Percentiles rank a stretch among this genome's conserved stretches.
These are phyloP conservation scores for Kazachstania africana DNA, from an alignment of 805 yeast species.

Conservation along the genomic window DNA sequence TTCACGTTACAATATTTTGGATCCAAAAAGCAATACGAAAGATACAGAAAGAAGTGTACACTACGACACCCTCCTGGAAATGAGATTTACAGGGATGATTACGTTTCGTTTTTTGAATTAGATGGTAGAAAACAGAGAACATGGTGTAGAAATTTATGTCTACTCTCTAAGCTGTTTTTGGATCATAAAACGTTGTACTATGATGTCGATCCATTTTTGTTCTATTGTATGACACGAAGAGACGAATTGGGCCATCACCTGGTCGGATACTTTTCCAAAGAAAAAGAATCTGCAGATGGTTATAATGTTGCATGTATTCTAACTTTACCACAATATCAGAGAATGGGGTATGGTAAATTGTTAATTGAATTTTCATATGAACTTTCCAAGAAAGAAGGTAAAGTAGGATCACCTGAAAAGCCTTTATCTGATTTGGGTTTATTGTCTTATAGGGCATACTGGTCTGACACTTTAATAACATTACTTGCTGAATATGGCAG, in stretches of 20 bases:
- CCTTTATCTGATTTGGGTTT: constrained; percentile 92
- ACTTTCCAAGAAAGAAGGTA: constrained; percentile 75
- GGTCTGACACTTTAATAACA: constrained; percentile 84
- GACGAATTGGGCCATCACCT: constrained; percentile 90
- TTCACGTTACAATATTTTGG: constrained; percentile 84
- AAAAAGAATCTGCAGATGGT: constrained; percentile 88
- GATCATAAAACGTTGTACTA: constrained; percentile 95
- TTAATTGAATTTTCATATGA: constrained; percentile 90
- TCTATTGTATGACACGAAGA: constrained; percentile 87
- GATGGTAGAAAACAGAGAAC: constrained; percentile 94
- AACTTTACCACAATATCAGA: constrained; percentile 91
- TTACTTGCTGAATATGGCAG: constrained; percentile 52
- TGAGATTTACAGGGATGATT: constrained; percentile 87
- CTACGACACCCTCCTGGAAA: constrained; percentile 97
- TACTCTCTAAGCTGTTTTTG: constrained; percentile 77
- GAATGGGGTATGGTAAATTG: constrained; percentile 87
- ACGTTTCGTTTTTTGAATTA: constrained; percentile 90
- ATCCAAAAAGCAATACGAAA: constrained; percentile 78
- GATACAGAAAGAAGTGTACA: constrained; percentile 80
- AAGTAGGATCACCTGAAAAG: constrained; percentile 94
- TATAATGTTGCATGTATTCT: constrained; percentile 96
- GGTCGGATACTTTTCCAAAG: constrained; percentile 94
- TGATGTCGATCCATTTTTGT: constrained; percentile 95
- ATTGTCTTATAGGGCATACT: constrained; percentile 84
- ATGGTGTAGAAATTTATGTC: constrained; percentile 93